These are phyloP conservation scores for Penicillium manginii DNA, from an alignment of 495 filamentous ascomycete genomes.

Conservation along the genomic window DNA sequence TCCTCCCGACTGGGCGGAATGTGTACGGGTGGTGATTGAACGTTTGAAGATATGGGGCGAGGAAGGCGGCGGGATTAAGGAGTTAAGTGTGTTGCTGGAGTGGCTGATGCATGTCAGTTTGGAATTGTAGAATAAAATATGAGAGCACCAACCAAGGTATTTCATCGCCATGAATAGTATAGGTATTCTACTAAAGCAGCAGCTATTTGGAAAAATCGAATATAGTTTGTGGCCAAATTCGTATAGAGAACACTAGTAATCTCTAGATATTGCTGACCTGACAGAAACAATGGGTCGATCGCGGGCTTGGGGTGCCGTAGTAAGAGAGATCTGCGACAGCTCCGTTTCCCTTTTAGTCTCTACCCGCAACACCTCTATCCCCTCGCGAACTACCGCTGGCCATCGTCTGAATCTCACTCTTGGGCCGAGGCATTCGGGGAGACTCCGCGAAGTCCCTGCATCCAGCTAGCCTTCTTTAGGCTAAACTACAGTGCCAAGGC, in stretches of 20 bases:
- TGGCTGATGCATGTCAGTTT: constrained; percentile 30
- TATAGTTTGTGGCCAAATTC: too few species aligned
- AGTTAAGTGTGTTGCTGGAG: constrained; percentile 29
- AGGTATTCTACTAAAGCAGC: too few species aligned
- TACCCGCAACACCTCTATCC: neutral
- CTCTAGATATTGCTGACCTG: too few species aligned
- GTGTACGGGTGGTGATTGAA: constrained; percentile 32
- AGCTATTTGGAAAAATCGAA: too few species aligned
- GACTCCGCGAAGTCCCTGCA: constrained; percentile 21
- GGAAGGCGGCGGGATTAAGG: constrained; percentile 35
- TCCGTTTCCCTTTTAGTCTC: neutral
- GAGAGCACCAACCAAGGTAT: too few species aligned
- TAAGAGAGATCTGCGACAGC: neutral
- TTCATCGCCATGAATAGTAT: too few species aligned
- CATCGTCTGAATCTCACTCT: constrained; percentile 8
- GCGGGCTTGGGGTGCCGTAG: too few species aligned
- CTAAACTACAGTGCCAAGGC: constrained; percentile 1
- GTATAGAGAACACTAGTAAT: too few species aligned
- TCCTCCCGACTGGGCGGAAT: constrained; percentile 27
- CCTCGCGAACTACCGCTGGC: too few species aligned
- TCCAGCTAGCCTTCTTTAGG: neutral
- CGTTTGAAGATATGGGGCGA: constrained; percentile 33
- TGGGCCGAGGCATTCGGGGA: constrained; percentile 15
- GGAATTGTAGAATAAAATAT: too few species aligned
- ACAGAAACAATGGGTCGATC: too few species aligned